Conservation (phyloP, 495 filamentous ascomycete genomes). For the Penicillium lividum region DNA sequence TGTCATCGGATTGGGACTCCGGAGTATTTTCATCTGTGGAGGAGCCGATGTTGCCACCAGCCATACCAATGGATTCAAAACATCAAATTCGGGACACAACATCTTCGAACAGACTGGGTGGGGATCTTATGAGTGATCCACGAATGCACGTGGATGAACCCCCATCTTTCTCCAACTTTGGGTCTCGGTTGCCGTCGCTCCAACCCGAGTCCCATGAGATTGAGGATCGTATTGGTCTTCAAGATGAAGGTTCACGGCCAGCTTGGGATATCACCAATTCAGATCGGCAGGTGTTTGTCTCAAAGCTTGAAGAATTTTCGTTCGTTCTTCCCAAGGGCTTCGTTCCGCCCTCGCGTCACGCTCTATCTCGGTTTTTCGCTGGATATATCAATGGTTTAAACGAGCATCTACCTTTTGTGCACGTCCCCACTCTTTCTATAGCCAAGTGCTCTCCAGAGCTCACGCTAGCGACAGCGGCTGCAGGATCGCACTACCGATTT, state of each 20-base stretch:
- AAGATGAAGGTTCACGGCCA: slow-evolving; percentile 48
- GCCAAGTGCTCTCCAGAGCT: slow-evolving; percentile 48
- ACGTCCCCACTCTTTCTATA: slow-evolving; percentile 49
- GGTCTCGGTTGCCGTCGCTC: slow-evolving; percentile 67
- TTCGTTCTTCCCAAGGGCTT: slow-evolving; percentile 67
- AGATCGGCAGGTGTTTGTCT: slow-evolving; percentile 63
- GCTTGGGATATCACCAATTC: slow-evolving; percentile 67
- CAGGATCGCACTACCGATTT: slow-evolving; percentile 58
- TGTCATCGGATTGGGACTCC: slow-evolving; percentile 54
- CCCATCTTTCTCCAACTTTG: slow-evolving; percentile 63
- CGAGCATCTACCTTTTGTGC: slow-evolving; percentile 52
- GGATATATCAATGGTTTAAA: slow-evolving; percentile 53
- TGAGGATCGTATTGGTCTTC: slow-evolving; percentile 50
- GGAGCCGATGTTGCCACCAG: slow-evolving; percentile 43
- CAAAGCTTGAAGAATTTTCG: slow-evolving; percentile 65
- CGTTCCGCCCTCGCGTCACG: slow-evolving; percentile 54
- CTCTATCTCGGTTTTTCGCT: slow-evolving; percentile 49
- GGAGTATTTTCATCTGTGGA: slow-evolving; percentile 50
- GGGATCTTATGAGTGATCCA: slow-evolving; percentile 41
- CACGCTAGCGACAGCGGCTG: slow-evolving; percentile 49
- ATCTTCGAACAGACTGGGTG: slow-evolving; percentile 31
- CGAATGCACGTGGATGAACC: slow-evolving; percentile 40
- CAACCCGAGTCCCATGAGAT: slow-evolving; percentile 64
- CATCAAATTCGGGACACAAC: slow-evolving; percentile 32
- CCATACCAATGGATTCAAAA: slow-evolving; percentile 43